Percentiles rank a stretch among this genome's conserved stretches.
phyloP scores from a whole-genome alignment of 371 early-diverging fungal genomes.

The Quaeritorhiza haematococci region DNA sequence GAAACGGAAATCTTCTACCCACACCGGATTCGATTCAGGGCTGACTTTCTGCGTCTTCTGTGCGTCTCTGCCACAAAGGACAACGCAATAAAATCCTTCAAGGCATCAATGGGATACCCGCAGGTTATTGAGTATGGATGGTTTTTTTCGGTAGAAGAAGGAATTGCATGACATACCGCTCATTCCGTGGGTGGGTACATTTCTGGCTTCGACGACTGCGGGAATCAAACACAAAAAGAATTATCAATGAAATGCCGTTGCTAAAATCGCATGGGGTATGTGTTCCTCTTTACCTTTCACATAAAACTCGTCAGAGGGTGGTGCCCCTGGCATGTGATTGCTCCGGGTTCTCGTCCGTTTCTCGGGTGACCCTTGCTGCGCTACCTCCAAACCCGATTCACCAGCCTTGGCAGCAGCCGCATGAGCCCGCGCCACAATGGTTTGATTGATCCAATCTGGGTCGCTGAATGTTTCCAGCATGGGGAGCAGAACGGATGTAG shows the following conservation, averaged over 20 bases:
- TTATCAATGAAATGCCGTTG: background rate
- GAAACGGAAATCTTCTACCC: conserved; percentile 28
- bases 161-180: conserved; percentile 2
- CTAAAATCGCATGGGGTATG: background rate
- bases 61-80: conserved; percentile 9
- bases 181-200: conserved; percentile 15
- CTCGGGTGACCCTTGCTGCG: too few species aligned
- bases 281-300: conserved; percentile 17
- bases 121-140: too few species aligned
- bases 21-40: conserved; percentile 26
- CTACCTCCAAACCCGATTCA: too few species aligned
- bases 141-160: too few species aligned
- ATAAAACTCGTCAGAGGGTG: conserved; percentile 14
- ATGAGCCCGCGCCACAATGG: too few species aligned
- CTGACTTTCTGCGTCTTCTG: conserved; percentile 12
- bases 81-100: conserved; percentile 15
- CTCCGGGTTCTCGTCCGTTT: too few species aligned
- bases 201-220: conserved; percentile 25
- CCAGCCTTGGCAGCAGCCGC: too few species aligned
- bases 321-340: too few species aligned
- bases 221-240: background rate
- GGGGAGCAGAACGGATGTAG: conserved; percentile 30
- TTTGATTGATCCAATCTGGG: conserved; percentile 28
- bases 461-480: conserved; percentile 32
- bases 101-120: background rate